A percentile compares a stretch with the other conserved stretches of the same genome.
These are phyloP conservation scores for Mortierella hygrophila DNA, from an alignment of 192 early-diverging fungal species.

Conservation along the genomic window DNA sequence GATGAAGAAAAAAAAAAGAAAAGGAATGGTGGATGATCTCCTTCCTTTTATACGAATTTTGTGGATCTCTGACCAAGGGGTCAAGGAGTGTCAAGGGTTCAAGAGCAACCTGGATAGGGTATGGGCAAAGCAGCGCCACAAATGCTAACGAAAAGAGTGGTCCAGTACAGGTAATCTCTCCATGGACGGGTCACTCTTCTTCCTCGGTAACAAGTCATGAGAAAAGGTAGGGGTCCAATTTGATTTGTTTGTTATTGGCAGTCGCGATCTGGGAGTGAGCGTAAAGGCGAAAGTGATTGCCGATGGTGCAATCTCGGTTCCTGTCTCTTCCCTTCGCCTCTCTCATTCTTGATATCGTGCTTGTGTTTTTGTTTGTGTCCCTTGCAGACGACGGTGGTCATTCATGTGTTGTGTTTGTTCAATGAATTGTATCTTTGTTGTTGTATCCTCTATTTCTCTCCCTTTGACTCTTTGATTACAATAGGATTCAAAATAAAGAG, in stretches of 20 bases:
- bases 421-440: neutral
- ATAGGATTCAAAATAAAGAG: neutral
- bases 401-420: neutral
- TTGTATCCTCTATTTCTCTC: neutral
- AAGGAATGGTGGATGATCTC: neutral
- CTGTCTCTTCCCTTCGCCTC: too few species aligned
- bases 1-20: conserved; percentile 18
- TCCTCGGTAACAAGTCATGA: conserved; percentile 2
- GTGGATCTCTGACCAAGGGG: neutral
- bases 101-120: neutral
- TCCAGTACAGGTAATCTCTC: neutral
- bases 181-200: neutral
- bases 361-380: neutral
- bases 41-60: conserved; percentile 9
- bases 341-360: neutral
- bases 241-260: neutral
- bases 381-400: neutral
- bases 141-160: too few species aligned
- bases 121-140: too few species aligned
- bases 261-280: neutral
- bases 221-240: neutral
- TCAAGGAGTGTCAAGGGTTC: too few species aligned
- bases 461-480: neutral
- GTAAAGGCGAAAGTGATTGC: neutral
- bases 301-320: neutral